These are phyloP conservation scores for Fonsecaea monophora DNA, from an alignment of 2,329 filamentous ascomycete species.

Conservation along the genomic window DNA sequence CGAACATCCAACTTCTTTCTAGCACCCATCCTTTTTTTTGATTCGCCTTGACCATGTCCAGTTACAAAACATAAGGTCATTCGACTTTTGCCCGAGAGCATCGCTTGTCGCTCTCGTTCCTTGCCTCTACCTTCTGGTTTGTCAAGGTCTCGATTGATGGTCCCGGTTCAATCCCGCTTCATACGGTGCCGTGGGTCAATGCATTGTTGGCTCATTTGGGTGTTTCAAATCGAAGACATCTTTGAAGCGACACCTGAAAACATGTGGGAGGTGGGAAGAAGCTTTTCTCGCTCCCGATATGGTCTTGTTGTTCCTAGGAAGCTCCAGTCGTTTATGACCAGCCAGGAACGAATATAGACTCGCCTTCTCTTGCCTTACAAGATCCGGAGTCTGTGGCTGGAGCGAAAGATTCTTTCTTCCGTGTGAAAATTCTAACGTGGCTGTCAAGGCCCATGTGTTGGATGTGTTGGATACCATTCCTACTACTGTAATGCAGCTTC, in stretches of 20 bases:
- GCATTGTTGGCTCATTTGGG: background rate
- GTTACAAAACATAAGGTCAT: background rate
- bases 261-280: background rate
- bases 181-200: background rate
- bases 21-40: background rate
- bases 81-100: background rate
- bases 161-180: background rate
- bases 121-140: background rate
- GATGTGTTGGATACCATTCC: background rate
- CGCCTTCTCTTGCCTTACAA: background rate
- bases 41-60: background rate
- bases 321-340: background rate
- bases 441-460: background rate
- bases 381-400: background rate
- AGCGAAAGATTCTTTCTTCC: background rate
- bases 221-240: background rate
- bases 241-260: background rate
- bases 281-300: background rate
- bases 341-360: background rate
- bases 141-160: background rate
- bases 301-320: conserved; percentile 1
- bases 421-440: background rate
- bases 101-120: background rate
- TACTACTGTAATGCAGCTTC: background rate
- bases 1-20: background rate